phyloP scores from a whole-genome alignment of 192 early-diverging fungal genomes.

The Cetraspora pellucida region DNA sequence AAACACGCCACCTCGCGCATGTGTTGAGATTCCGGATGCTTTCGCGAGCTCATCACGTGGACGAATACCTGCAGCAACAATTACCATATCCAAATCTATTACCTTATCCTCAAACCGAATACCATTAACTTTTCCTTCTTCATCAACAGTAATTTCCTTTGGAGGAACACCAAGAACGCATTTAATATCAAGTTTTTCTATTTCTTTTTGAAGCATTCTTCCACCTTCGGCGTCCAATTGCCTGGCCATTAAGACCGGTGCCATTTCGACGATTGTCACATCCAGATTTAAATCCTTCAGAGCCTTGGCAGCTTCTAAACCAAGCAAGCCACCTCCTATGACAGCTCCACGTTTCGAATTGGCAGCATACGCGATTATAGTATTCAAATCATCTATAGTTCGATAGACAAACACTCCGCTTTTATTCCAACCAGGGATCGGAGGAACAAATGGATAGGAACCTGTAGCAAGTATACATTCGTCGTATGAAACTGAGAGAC shows the following conservation, averaged over 20 bases:
- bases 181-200: conserved; percentile 53
- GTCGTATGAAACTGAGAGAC: conserved; percentile 51
- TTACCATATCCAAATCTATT: conserved; percentile 52
- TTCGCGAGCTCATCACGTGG: conserved; percentile 62
- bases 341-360: conserved; percentile 53
- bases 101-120: neutral
- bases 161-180: conserved; percentile 40
- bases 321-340: conserved; percentile 68
- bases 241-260: conserved; percentile 51
- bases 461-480: conserved; percentile 63
- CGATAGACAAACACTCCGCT: conserved; percentile 67
- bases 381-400: conserved; percentile 61
- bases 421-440: conserved; percentile 46
- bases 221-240: conserved; percentile 64
- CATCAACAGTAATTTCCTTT: conserved; percentile 41
- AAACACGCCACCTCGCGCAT: conserved; percentile 61
- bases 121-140: conserved; percentile 38
- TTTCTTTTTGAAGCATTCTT: conserved; percentile 50
- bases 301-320: conserved; percentile 71
- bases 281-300: conserved; percentile 52
- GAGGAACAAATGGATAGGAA: conserved; percentile 58
- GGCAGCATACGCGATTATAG: conserved; percentile 52
- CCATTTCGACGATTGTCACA: conserved; percentile 59
- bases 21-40: conserved; percentile 47
- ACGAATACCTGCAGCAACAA: conserved; percentile 58